phyloP scores from a whole-genome alignment of 345 rosid genomes.

The Aethionema arabicum region DNA sequence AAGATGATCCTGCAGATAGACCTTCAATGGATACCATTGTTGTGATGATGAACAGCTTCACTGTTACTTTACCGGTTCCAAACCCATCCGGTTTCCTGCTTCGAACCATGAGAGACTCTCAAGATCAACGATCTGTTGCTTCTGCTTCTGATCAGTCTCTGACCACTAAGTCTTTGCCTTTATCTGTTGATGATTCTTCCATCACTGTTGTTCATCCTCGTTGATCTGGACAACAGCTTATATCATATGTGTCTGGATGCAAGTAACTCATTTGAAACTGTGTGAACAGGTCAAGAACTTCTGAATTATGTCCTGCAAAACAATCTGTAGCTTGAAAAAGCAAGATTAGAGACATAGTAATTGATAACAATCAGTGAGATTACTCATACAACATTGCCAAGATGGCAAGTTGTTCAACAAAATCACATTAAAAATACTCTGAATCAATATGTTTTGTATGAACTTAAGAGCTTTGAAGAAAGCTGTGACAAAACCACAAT shows the following conservation, averaged over 20 bases:
- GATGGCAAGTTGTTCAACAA: constrained; percentile 27
- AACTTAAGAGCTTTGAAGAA: constrained; percentile 19
- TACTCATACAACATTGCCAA: constrained; percentile 29
- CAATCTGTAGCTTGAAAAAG: background rate
- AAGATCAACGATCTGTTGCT: constrained; percentile 11
- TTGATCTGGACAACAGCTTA: background rate
- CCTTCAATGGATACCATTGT: constrained; percentile 52
- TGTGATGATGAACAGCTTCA: constrained; percentile 47
- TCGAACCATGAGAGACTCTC: constrained; percentile 13
- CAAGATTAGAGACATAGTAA: background rate
- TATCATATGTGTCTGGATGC: background rate
- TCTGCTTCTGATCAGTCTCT: constrained; percentile 27
- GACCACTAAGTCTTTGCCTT: constrained; percentile 25
- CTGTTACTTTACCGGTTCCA: constrained; percentile 43
- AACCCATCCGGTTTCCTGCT: constrained; percentile 38
- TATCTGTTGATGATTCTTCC: constrained; percentile 39
- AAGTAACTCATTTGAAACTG: background rate
- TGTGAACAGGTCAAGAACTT: constrained; percentile 19
- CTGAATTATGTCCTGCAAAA: background rate
- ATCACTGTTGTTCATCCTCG: constrained; percentile 46
- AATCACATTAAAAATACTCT: background rate
- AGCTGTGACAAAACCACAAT: constrained; percentile 26
- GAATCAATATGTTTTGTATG: constrained; percentile 9
- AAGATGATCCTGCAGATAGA: constrained; percentile 52
- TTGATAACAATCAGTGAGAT: constrained; percentile 3